Base-by-base conservation (phyloP, 768 basidiomycete genomes). In the Albatrellus ellisii region DNA sequence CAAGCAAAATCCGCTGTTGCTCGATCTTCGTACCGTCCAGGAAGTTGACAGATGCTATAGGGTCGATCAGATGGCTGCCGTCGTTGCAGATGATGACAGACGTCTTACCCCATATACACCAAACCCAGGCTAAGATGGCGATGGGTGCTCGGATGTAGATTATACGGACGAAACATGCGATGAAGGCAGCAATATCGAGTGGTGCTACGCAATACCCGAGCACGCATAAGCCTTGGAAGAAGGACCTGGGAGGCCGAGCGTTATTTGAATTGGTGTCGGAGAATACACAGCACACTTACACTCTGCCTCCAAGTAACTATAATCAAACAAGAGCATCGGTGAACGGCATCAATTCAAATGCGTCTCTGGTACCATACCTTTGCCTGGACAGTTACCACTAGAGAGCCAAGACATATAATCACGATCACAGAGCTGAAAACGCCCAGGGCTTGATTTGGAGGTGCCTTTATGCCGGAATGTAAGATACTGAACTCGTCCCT, bases 181-280 rank as follows among this genome's bases (percentile, higher is more conserved):
- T 70, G 24, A 97, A 63, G 2, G 91, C 91, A 6, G 94, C 92
- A 32, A 94, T 75, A 48, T 92, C 74, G 39, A 98, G 71, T 11
- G 94, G 94, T 6, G 90, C 92, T 42, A 97, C 73, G 54, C 94
- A 97, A 54, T 98, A 98, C 0, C 94, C 94, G 3, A 97, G 68
- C 24, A 84, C 92, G 55, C 92, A 97, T 18, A 98, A 66, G 27
- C 86, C 89, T 58, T 98, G 94, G 66, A 98, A 94, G 68, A 98
- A 97, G 0, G 87, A 90, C 6, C 86, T 88, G 53, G 5, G 12
- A 31, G 17, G 4, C 17, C 26, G 5, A 26, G 27, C 17, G 35
- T 39, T 28, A n/a, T 9, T 18, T n/a, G n/a, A 20, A 36, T 32
- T 31, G 10, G 25, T 21, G 28, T 42, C 21, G 31, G 20, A 18